These are phyloP conservation scores for Prunus armeniaca DNA, from an alignment of 306 rosid genomes.

Conservation along the genomic window DNA sequence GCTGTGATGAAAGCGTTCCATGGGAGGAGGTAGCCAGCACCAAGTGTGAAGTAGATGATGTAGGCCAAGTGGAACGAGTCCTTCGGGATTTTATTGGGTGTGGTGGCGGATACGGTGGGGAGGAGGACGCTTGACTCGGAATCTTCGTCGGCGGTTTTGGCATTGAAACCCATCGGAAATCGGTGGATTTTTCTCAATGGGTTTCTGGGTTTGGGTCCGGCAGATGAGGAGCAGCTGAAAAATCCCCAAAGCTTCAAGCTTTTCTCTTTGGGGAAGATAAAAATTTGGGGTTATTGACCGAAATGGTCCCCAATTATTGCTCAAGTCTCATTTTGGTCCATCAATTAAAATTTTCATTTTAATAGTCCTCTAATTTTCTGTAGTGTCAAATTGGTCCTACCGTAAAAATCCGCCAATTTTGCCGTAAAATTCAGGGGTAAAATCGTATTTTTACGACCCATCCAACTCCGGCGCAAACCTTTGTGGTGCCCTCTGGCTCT, in stretches of 20 bases:
- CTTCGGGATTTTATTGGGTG: conserved; percentile 34
- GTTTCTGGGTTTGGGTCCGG: conserved; percentile 5
- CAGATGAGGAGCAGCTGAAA: not conserved
- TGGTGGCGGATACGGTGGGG: not conserved
- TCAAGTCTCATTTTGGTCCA: too few species aligned
- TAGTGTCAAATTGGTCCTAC: too few species aligned
- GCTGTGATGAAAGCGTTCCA: conserved; percentile 97
- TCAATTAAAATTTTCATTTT: too few species aligned
- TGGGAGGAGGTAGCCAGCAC: conserved; percentile 80
- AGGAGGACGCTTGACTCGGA: conserved; percentile 35
- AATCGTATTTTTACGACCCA: too few species aligned
- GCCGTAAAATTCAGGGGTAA: too few species aligned
- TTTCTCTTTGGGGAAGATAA: too few species aligned
- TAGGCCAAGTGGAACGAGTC: conserved; percentile 64
- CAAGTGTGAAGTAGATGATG: conserved; percentile 66
- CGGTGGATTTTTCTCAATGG: not conserved
- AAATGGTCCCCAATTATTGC: too few species aligned
- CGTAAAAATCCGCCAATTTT: not conserved
- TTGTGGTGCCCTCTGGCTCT: too few species aligned
- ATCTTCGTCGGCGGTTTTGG: conserved; percentile 4
- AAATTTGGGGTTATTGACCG: not conserved
- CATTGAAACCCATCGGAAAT: conserved; percentile 25
- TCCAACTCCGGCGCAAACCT: too few species aligned
- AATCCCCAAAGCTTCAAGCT: not conserved
- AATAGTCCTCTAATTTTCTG: too few species aligned